Evolutionary conservation across 176 grass and related monocot genomes (phyloP), one percentile per base, ranked within the genome.

Genomic region (Aechmea fasciata): DNA sequence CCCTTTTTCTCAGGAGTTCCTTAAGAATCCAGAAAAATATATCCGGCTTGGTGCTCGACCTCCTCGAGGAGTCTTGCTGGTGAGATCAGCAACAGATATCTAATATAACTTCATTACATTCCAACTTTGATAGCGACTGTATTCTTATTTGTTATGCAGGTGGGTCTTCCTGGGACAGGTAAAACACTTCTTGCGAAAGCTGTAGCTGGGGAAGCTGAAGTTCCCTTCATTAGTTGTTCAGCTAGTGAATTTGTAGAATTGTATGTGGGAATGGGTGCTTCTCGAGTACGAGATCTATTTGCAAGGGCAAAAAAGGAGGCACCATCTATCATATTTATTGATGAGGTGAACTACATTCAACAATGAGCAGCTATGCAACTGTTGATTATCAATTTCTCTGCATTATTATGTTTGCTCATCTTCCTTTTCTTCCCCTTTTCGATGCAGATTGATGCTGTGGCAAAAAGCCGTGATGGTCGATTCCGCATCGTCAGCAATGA

Each of bases 211-310:
- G 95, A 99, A 88, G 95, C 95, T 9, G 95, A 99, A 77, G 95
- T 99, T 55, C 95, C 95, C 69, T 99, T 99, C 68, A 99, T 99
- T 84, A 99, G 95, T 81, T 99, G 95, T 81, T 99, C 95, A 49
- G 95, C 95, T 66, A 99, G 95, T 90, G 95, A 99, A 80, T 99
- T 99, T 84, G 95, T 99, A 33, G 95, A 99, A 74, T 64, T 99
- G 65, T 99, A 99, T 86, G 89, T 99, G 33, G 95, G 95, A 55
- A 99, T 93, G 95, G 95, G 95, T 77, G 95, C 95, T 72, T 91
- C 95, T 62, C 84, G 95, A 83, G 87, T 90, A 23, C 82, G 95
- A 65, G 95, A 99, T 82, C 87, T 99, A 62, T 99, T 99, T 93
- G 85, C 95, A 28, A 87, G 87, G 72, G 95, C 95, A 50, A 99